These are phyloP conservation scores for Talaromyces stipitatus DNA, from an alignment of 495 filamentous ascomycete species.

Conservation along the genomic window DNA sequence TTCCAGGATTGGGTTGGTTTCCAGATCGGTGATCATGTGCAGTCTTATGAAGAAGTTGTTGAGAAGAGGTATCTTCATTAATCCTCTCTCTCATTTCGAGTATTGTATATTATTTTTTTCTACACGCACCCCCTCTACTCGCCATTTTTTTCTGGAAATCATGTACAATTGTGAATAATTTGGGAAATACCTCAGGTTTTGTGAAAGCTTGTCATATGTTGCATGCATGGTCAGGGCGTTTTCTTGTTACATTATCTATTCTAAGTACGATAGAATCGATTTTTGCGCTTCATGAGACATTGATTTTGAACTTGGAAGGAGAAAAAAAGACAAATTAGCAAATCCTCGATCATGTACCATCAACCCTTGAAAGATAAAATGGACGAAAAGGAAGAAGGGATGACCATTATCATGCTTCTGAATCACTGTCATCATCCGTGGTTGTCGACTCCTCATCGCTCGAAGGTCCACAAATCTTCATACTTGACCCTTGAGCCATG, in stretches of 20 bases:
- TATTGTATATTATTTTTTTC: slow-evolving; percentile 8
- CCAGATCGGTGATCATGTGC: slow-evolving; percentile 73
- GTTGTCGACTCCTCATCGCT: not conserved
- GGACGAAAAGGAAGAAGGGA: too few species aligned
- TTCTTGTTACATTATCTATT: slow-evolving; percentile 4
- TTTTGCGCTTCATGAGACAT: not conserved
- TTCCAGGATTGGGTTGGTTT: slow-evolving; percentile 77
- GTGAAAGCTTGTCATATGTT: not conserved
- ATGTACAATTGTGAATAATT: not conserved
- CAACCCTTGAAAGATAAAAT: too few species aligned
- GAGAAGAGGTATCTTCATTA: slow-evolving; percentile 54
- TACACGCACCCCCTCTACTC: slow-evolving; percentile 5
- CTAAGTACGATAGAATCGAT: slow-evolving; percentile 6
- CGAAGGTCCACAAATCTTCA: not conserved
- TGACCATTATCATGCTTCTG: not conserved
- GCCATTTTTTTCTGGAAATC: not conserved
- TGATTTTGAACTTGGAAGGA: too few species aligned
- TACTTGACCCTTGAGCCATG: not conserved
- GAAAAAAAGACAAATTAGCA: too few species aligned
- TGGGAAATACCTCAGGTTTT: not conserved
- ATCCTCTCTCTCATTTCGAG: not conserved
- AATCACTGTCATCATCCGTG: not conserved
- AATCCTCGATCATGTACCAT: not conserved
- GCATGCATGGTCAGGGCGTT: slow-evolving; percentile 11
- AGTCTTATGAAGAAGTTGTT: slow-evolving; percentile 70